A percentile compares a stretch with the other conserved stretches of the same genome.
phyloP scores from a whole-genome alignment of 73 alveolate species.

The Stentor coeruleus region DNA sequence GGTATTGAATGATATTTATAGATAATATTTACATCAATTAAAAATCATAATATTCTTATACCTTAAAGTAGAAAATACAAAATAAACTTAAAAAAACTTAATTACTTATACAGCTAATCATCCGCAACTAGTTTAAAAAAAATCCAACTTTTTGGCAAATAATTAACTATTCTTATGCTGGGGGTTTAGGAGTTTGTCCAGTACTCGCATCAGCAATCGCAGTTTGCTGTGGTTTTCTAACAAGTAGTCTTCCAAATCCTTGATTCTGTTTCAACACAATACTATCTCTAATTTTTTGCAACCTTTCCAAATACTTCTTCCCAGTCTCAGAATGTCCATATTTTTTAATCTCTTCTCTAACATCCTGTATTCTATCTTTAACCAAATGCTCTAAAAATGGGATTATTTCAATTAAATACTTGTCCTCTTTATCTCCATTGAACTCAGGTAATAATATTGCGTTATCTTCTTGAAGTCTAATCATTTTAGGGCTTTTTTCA shows the following conservation, averaged over 20 bases:
- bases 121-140: no score
- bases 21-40: no score
- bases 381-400: constrained; percentile 72
- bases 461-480: constrained; percentile 61
- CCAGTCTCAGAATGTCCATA: constrained; percentile 75
- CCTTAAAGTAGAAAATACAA: no score
- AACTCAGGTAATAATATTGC: constrained; percentile 60
- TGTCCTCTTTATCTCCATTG: constrained; percentile 72
- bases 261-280: constrained; percentile 39
- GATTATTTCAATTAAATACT: constrained; percentile 57
- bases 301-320: constrained; percentile 53
- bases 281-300: constrained; percentile 43
- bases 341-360: constrained; percentile 62
- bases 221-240: neutral
- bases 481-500: constrained; percentile 66
- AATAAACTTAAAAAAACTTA: no score
- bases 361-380: constrained; percentile 47
- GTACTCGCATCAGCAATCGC: neutral
- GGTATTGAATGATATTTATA: neutral
- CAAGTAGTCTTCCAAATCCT: constrained; percentile 39
- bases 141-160: no score
- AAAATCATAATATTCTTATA: no score
- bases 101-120: no score
- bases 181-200: neutral
- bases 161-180: no score